Conservation (phyloP, 768 basidiomycete species). For the Rhodosporidiobolus odoratus region DNA sequence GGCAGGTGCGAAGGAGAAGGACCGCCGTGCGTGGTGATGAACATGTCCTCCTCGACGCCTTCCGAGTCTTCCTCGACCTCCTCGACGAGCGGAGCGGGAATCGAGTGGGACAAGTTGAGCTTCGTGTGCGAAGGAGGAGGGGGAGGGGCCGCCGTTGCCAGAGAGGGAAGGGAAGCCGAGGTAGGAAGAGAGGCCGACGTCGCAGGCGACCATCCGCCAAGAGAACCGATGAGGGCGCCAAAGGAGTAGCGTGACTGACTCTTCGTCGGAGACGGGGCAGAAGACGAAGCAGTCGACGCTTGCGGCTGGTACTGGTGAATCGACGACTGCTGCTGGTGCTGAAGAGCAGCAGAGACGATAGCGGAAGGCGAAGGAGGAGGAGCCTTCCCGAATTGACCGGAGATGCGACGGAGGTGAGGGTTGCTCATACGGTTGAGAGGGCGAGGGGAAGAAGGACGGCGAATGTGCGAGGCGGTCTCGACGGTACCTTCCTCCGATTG, state of each 20-base stretch:
- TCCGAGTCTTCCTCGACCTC: slow-evolving; percentile 4
- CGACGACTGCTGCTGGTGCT: not conserved
- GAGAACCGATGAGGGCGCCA: slow-evolving; percentile 25
- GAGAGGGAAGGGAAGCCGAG: not conserved
- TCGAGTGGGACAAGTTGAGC: not conserved
- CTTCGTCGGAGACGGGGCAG: not conserved
- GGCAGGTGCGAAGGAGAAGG: not conserved
- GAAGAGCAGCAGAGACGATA: slow-evolving; percentile 24
- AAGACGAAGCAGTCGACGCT: not conserved
- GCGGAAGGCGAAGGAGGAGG: slow-evolving; percentile 33
- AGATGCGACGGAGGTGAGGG: slow-evolving; percentile 29
- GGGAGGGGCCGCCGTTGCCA: not conserved
- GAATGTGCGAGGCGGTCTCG: slow-evolving; percentile 25
- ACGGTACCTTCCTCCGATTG: slow-evolving; percentile 4
- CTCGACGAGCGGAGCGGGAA: slow-evolving; percentile 10
- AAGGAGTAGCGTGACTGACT: slow-evolving; percentile 30
- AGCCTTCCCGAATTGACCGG: slow-evolving; percentile 25
- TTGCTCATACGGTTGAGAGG: slow-evolving; percentile 23
- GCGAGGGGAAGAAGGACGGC: slow-evolving; percentile 37
- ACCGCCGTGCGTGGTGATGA: slow-evolving; percentile 10
- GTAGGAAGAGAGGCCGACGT: slow-evolving; percentile 1
- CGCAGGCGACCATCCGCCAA: slow-evolving; percentile 31
- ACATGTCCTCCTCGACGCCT: slow-evolving; percentile 29
- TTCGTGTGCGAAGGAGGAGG: not conserved
- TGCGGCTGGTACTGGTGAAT: not conserved